Evolutionary conservation across 2,329 filamentous ascomycete genomes (phyloP), one percentile per base, ranked within the genome.

Genomic region (Macrophomina tecta): DNA sequence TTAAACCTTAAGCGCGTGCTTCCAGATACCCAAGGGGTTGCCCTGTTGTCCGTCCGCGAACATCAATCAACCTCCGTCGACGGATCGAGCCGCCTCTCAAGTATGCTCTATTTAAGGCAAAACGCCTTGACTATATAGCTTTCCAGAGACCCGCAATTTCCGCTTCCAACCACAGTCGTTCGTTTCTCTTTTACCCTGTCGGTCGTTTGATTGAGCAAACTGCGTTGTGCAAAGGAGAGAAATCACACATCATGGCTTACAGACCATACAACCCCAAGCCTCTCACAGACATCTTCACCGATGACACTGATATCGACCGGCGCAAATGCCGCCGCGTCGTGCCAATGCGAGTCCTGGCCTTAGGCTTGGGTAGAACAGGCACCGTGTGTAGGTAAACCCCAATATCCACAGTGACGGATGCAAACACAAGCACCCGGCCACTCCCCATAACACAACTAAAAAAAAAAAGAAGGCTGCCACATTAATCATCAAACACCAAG

Each of bases 301-400:
- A 77, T 70, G 89, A 90, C 74, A 90, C 87, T 45, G 86, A 88
- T 73, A 89, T 92, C 76, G 87, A 92, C 77, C 83, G 87, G 56
- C 83, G 87, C 70, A 81, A 88, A 81, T 89, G 87, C 76, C 84
- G 83, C 67, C 53, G 53, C 6, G 34, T 30, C 16, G 53, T 58
- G 7, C 53, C 53, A 45, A 73, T 71, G 75, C 74, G 77, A 61
- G 72, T 79, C 30, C 73, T 80, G 3, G 70, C 78, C 38, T 67
- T 80, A 32, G 76, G 77, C 12, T 72, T 74, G 23, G 74, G 73
- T 28, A 69, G 76, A 34, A 77, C 76, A 5, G 76, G 77, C 14
- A 77, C 76, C 18, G 73, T 34, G 11, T 51, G 38, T 60, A 66
- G 66, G 69, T 67, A 32, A 36, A 36, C 40, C 23, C 5, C 12